Base-by-base conservation (phyloP, 2,329 filamentous ascomycete genomes). In the Hymenoscyphus albidus region DNA sequence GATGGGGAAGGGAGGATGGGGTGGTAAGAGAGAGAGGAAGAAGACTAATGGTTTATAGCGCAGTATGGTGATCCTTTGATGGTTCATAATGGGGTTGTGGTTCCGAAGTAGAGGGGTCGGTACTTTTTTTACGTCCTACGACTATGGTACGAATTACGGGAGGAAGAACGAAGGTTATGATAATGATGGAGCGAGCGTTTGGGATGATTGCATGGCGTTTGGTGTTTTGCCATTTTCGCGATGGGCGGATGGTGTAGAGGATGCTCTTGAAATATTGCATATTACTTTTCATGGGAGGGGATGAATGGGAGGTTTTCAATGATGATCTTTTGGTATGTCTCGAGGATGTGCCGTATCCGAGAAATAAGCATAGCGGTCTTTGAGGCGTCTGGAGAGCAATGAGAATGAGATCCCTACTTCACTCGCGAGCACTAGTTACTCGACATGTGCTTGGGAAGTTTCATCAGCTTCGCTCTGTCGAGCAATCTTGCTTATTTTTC, bases 21-120 rank as follows among this genome's bases (percentile, higher is more conserved):
- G 9, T 22, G 5, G 14, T 2, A 3, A 2, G 9, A n/a, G n/a
- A 38, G 22, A n/a, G 14, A 10, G 13, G 40, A 27, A 1, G 22
- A 27, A 3, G 27, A 27, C 57, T 62, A 32, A 61, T 55, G 31
- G 7, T 65, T 16, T 31, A 16, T 65, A 81, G 80, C 75, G 62
- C 76, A 79, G 63, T 81, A 80, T 66, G 79, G 79, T 1, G 80
- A 81, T 62, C 77, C 78, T 12, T 80, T 80, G 40, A 7, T 66
- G 40, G 40, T 31, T 38, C 27, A 27, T 51, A 51, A 22, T 51
- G n/a, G 44, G 7, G 27, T 51, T 16, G 14, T 32, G 9, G 32
- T 27, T 42, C 18, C 12, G 35, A 38, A 27, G 35, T 57, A 57
- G 54, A 57, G 32, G 18, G 3, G 13, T 27, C 27, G 27, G 27